Percentiles rank a stretch among this genome's conserved stretches.
Evolutionary conservation across 1,139 yeast genomes (phyloP).

Genomic region (Kodamaea derodonti): DNA sequence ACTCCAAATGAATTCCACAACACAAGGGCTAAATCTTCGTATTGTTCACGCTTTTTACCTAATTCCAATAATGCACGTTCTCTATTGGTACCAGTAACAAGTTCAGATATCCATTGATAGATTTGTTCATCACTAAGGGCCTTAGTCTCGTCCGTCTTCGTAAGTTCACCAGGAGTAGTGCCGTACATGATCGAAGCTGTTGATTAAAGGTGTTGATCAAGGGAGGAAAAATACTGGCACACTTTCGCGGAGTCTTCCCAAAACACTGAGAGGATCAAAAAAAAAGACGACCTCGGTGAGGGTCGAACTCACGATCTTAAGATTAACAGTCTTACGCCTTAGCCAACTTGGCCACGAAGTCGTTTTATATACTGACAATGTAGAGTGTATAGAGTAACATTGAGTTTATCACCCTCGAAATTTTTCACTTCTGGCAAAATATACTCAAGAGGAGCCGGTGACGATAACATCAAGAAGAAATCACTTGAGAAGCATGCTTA

Average conservation of each 20-base stretch:
- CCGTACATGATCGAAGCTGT: slow-evolving; percentile 6
- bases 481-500: no score
- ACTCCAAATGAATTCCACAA: slow-evolving; percentile 97
- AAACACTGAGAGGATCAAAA: no score
- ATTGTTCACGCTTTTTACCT: slow-evolving; percentile 91
- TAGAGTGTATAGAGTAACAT: no score
- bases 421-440: no score
- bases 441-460: no score
- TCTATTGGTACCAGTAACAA: slow-evolving; percentile 84
- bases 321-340: slow-evolving; percentile 55
- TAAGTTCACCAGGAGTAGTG: slow-evolving; percentile 4
- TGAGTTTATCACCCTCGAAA: no score
- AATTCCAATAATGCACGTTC: slow-evolving; percentile 89
- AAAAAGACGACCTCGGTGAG: slow-evolving; percentile 41
- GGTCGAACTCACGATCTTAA: slow-evolving; percentile 44
- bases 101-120: slow-evolving; percentile 84
- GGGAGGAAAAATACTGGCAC: neutral
- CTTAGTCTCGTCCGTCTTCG: slow-evolving; percentile 22
- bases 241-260: no score
- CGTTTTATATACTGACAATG: no score
- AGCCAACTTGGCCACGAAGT: slow-evolving; percentile 55
- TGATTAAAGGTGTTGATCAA: neutral
- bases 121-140: slow-evolving; percentile 85
- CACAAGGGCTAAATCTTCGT: slow-evolving; percentile 88
- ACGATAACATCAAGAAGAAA: no score